phyloP scores from a whole-genome alignment of 805 yeast species.

The Peterozyma toletana region DNA sequence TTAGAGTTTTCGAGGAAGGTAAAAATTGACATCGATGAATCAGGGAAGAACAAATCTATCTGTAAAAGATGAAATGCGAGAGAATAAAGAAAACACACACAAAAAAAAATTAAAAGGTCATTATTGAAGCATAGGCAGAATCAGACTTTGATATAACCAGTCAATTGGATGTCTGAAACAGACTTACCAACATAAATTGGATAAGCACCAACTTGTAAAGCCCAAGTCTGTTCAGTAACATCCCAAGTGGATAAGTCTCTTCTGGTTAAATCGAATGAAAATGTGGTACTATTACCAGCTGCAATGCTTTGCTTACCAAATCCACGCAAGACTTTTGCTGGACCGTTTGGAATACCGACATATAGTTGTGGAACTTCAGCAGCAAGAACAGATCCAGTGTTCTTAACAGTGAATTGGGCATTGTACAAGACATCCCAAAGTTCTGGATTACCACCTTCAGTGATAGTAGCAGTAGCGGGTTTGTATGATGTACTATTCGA shows the following conservation, averaged over 20 bases:
- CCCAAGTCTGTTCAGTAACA: conserved; percentile 34
- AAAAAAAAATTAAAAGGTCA: too few species aligned
- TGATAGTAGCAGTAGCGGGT: conserved; percentile 1
- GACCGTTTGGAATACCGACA: conserved; percentile 34
- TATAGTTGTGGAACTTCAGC: conserved; percentile 37
- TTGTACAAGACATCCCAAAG: conserved; percentile 34
- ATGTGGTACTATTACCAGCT: conserved; percentile 22
- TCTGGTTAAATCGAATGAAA: conserved; percentile 29
- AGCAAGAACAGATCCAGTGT: conserved; percentile 30
- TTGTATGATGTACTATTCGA: conserved; percentile 3
- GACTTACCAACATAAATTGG: conserved; percentile 26
- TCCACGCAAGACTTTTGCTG: conserved; percentile 34
- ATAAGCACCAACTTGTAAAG: conserved; percentile 35
- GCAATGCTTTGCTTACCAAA: conserved; percentile 32
- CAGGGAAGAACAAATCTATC: too few species aligned
- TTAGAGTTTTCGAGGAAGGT: too few species aligned
- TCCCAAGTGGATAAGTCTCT: conserved; percentile 39
- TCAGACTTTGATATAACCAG: conserved; percentile 1
- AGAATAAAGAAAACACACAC: too few species aligned
- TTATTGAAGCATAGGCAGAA: too few species aligned
- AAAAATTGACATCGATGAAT: too few species aligned
- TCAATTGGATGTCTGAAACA: conserved; percentile 11
- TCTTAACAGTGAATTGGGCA: conserved; percentile 28
- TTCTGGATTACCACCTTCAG: conserved; percentile 32
- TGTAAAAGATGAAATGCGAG: too few species aligned